Percentiles rank a stretch among this genome's conserved stretches.
These are phyloP conservation scores for Avicennia marina DNA, from an alignment of 257 asterid genomes.

Conservation along the genomic window DNA sequence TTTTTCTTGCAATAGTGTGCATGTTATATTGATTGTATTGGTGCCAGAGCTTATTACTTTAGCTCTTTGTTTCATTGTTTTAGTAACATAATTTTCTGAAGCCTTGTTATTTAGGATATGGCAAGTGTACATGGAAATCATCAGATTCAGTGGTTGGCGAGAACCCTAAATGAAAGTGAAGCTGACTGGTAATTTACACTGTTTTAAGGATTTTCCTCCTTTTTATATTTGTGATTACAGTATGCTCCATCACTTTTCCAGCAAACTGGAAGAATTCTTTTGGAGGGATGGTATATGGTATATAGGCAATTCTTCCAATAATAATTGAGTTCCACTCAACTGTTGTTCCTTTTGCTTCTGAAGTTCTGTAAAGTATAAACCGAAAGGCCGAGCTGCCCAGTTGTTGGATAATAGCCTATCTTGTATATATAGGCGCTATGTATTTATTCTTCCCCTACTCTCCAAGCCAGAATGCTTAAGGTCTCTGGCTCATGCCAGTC, in stretches of 20 bases:
- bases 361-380: no score
- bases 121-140: constrained; percentile 24
- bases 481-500: background rate
- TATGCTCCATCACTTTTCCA: background rate
- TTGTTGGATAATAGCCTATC: no score
- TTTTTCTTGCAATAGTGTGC: background rate
- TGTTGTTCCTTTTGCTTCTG: no score
- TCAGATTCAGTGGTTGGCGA: constrained; percentile 45
- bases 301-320: background rate
- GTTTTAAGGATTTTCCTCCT: background rate
- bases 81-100: background rate
- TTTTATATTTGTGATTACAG: background rate
- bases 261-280: background rate
- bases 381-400: no score
- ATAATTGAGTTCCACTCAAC: background rate
- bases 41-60: background rate
- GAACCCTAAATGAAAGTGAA: constrained; percentile 38
- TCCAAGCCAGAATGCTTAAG: background rate
- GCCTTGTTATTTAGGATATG: constrained; percentile 26
- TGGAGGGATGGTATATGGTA: background rate
- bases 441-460: no score
- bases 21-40: background rate
- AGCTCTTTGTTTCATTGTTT: background rate
- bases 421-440: background rate
- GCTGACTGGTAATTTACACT: constrained; percentile 44